Base-by-base conservation (phyloP, 345 rosid species). In the Leavenworthia alabamica region DNA sequence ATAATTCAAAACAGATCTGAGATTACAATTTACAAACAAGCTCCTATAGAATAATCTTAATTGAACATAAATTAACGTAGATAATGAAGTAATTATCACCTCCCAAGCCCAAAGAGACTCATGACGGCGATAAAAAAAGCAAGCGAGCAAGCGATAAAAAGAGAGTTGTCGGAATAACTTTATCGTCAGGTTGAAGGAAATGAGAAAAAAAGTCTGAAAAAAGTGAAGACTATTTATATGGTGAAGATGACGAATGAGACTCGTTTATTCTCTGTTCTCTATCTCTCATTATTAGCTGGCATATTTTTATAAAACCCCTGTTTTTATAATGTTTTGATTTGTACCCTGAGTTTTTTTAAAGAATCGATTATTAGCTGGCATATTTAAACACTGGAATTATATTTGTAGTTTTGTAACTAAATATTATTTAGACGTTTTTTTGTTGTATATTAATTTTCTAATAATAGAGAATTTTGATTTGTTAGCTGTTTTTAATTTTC, bases 81-180 rank as follows among this genome's bases (percentile, higher is more conserved):
- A 53, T 27, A 36, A 27, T 27, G 37, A 14, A 46, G 17, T 15
- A 20, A 27, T 4, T 62, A 26, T 54, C 29, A 70, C 74, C 74
- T 70, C 2, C 74, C 74, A 0, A 70, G 13, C 27, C 74, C 74
- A 44, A 61, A 73, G 5, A 65, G 53, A 73, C 62, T 68, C 60
- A 64, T 46, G 47, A 62, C n/a, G n/a, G n/a, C 48, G 54, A 26
- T 26, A n/a, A n/a, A n/a, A 26, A 60, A 49, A 24, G 24, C 48
- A 50, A 72, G 41, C 14, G n/a, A 35, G 14, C 4, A 3, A 31
- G 33, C 31, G 31, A 66, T 44, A 8, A 23, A 8, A 22, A 52
- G 35, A 56, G 51, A 35, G 37, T n/a, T 41, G 22, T 56, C 54
- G 60, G 22, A 48, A 43, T 29, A 19, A 48, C 16, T 61, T 26